These are phyloP conservation scores for Madurella fahalii DNA, from an alignment of 2,329 filamentous ascomycete genomes.

Conservation along the genomic window DNA sequence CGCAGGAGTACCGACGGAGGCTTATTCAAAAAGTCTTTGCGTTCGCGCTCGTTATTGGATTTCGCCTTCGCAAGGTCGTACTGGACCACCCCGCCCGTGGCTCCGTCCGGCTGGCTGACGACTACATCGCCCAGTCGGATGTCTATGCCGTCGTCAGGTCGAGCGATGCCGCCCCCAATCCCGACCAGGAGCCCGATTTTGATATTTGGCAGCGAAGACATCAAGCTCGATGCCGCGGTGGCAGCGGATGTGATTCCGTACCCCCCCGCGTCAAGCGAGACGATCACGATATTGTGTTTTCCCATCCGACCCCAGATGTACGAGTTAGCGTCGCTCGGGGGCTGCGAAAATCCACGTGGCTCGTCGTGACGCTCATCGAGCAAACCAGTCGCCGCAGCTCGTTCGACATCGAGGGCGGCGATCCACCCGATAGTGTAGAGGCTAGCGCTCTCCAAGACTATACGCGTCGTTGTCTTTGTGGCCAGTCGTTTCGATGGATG, in stretches of 20 bases:
- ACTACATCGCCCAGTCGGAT: constrained; percentile 15
- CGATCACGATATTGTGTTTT: too few species aligned
- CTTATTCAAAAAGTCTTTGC: constrained; percentile 5
- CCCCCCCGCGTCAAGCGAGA: not conserved
- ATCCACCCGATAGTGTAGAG: too few species aligned
- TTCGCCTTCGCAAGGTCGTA: constrained; percentile 13
- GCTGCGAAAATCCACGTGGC: too few species aligned
- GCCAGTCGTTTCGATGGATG: too few species aligned
- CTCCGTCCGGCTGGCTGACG: constrained; percentile 10
- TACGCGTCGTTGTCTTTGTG: too few species aligned
- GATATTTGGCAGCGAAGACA: constrained; percentile 5
- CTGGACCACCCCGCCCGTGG: constrained; percentile 11
- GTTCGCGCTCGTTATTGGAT: constrained; percentile 2
- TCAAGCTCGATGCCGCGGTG: constrained; percentile 3
- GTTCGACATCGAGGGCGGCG: too few species aligned
- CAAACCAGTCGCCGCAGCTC: too few species aligned
- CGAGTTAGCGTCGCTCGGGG: too few species aligned
- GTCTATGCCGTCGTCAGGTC: constrained; percentile 2
- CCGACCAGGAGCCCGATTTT: constrained; percentile 9
- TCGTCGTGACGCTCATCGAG: too few species aligned
- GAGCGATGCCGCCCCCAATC: constrained; percentile 7
- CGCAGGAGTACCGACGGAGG: not conserved
- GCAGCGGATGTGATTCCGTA: constrained; percentile 8
- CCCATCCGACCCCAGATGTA: too few species aligned
- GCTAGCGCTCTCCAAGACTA: too few species aligned